Evolutionary conservation across 768 basidiomycete genomes (phyloP), one percentile per base, ranked within the genome.

Genomic region (Tubosaeta sp.): DNA sequence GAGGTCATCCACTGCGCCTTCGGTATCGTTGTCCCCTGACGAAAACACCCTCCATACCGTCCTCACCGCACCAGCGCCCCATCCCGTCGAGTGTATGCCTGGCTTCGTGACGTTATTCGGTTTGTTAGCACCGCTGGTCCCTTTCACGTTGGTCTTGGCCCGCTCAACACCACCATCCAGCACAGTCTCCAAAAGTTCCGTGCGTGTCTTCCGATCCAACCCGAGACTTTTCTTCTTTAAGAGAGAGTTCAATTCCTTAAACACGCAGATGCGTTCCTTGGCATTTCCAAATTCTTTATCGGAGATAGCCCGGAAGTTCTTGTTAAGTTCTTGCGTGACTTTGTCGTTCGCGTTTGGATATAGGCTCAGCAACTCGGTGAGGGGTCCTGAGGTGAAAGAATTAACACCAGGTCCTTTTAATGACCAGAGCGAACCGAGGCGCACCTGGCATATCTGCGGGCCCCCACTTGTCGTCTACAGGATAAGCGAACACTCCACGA

Each of bases 201-300:
- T 0, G 19, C 12, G 3, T 9, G 39, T 46, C 7, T 14, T 4
- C 11, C 50, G 25, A 19, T 53, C 47, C 3, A 57, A 8, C 8
- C 46, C 41, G 1, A 29, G 0, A 4, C 2, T 6, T 5, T 34
- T 26, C 37, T 22, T 14, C 14, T 43, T 25, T 5, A 55, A n/a
- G 7, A 52, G 43, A 0, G 38, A 10, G 5, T 0, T 0, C 1
- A 68, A 17, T 16, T 43, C 52, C 26, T 54, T 55, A 27, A 57
- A 51, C 2, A 57, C 4, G 19, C 37, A 26, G 14, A 68, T 43
- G 9, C 51, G 62, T 0, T 59, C 35, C 47, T 68, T 68, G n/a
- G 39, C 25, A 5, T 0, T 1, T 33, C 13, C 50, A 48, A 59
- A 64, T 0, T 62, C 62, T 2, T 0, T 11, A 17, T 55, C 19